Percentiles rank a stretch among this genome's conserved stretches.
These are phyloP conservation scores for Schoenoplectus triqueter DNA, from an alignment of 202 grass and related monocot species.

Conservation along the genomic window DNA sequence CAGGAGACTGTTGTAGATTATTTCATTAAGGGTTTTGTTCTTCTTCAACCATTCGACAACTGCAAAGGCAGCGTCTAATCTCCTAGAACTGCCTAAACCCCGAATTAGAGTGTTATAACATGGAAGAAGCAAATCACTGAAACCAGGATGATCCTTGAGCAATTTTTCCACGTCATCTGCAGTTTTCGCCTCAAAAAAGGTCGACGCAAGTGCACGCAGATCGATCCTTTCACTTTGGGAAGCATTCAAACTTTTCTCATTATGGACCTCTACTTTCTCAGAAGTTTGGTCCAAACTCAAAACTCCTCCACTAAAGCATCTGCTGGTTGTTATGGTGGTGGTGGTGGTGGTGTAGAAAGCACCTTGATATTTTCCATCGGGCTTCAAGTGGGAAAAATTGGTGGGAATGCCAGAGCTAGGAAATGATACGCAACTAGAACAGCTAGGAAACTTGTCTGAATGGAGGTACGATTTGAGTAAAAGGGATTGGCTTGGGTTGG, in stretches of 20 bases:
- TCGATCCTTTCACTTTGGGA: constrained; percentile 42
- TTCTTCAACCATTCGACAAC: constrained; percentile 69
- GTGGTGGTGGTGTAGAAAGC: background rate
- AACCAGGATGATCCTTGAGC: constrained; percentile 43
- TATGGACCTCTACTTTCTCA: constrained; percentile 25
- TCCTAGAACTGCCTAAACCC: constrained; percentile 50
- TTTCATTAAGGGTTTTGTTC: constrained; percentile 51
- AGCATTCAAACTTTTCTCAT: background rate
- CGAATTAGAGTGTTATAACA: constrained; percentile 69
- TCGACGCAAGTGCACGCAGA: constrained; percentile 50
- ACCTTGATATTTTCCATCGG: background rate
- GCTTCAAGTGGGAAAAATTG: constrained; percentile 17
- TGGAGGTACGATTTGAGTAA: constrained; percentile 12
- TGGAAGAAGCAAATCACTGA: constrained; percentile 53
- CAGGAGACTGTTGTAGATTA: constrained; percentile 81
- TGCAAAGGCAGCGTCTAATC: constrained; percentile 63
- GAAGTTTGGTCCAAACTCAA: constrained; percentile 24
- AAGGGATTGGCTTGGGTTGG: constrained; percentile 24
- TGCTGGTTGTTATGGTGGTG: constrained; percentile 10
- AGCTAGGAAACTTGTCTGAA: constrained; percentile 29
- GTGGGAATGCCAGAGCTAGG: background rate
- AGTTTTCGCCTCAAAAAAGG: constrained; percentile 55
- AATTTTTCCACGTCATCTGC: constrained; percentile 52
- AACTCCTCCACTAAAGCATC: constrained; percentile 24
- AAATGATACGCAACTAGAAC: background rate